phyloP scores from a whole-genome alignment of 192 early-diverging fungal genomes.

The Podila epigama region DNA sequence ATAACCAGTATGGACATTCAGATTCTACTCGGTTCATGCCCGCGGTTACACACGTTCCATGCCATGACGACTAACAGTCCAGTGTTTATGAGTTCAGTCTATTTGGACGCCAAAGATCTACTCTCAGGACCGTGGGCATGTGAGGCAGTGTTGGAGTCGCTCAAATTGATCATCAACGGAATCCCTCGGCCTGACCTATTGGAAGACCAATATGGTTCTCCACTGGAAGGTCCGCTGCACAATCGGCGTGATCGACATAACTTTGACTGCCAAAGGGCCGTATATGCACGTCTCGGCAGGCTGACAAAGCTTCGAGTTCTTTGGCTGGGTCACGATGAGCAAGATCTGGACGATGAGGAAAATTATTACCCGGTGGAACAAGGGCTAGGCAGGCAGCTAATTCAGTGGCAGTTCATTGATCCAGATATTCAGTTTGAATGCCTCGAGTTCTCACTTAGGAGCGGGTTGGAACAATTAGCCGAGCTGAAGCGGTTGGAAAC shows the following conservation, averaged over 20 bases:
- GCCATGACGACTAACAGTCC: slow-evolving; percentile 33
- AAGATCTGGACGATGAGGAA: slow-evolving; percentile 43
- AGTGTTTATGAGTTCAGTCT: slow-evolving; percentile 28
- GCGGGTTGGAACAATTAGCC: slow-evolving; percentile 10
- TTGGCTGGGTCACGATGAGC: slow-evolving; percentile 40
- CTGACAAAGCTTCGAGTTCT: slow-evolving; percentile 8
- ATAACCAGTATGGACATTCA: slow-evolving; percentile 32
- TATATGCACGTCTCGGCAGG: slow-evolving; percentile 18
- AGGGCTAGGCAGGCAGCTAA: too few relatives aligned
- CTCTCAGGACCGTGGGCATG: slow-evolving; percentile 32
- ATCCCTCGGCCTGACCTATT: slow-evolving; percentile 30
- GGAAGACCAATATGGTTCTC: slow-evolving; percentile 17
- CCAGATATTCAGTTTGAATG: slow-evolving; percentile 40
- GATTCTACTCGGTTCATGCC: slow-evolving; percentile 15
- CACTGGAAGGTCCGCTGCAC: slow-evolving; percentile 23
- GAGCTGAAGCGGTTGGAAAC: slow-evolving; percentile 18
- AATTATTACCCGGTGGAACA: slow-evolving; percentile 28
- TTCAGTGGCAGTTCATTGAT: slow-evolving; percentile 38
- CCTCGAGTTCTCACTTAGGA: slow-evolving; percentile 31
- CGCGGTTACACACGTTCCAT: slow-evolving; percentile 9
- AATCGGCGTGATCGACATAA: slow-evolving; percentile 11
- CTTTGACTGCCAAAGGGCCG: slow-evolving; percentile 15
- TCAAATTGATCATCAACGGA: slow-evolving; percentile 30
- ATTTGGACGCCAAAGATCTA: slow-evolving; percentile 39
- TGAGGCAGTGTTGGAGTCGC: slow-evolving; percentile 1